Base-by-base conservation (phyloP, 1,139 yeast genomes). In the Citeromyces hawaiiensis region DNA sequence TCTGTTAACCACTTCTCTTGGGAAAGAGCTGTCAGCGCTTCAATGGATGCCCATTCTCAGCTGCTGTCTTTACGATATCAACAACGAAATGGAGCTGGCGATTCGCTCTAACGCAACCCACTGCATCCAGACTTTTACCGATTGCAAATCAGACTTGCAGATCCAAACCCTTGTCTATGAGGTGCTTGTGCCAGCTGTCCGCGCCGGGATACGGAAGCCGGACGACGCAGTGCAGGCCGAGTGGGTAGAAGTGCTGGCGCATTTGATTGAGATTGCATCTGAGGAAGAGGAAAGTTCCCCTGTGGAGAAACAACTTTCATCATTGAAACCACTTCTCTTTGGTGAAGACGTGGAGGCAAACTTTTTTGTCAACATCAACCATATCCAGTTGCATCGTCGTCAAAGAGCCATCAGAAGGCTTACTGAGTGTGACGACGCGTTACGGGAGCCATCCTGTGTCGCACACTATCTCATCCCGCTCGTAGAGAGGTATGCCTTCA, bases 11-110 rank as follows among this genome's bases (percentile, higher is more conserved):
- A 94, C 85, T 45, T 56, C 54, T 0, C 49, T 61, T 3, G 83
- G 69, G 52, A 13, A 40, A 1, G 45, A 55, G 0, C 58, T 83
- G 11, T 54, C 70, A 0, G 62, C 74, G 1, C 44, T 57, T 3
- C 87, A 86, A 50, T 93, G 98, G 98, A 51, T 72, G 7, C 96
- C 96, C 2, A 52, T 93, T 3, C 45, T 91, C 32, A 71, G 80
- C 54, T 72, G 78, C 44, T 68, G 76, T 44, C 64, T 91, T 36
- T 87, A 63, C 52, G 83, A 73, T 54, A 71, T 91, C 43, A 77
- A 77, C 44, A 94, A 86, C 51, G 79, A 76, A 31, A 79, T 75
- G 17, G 99, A 91, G 55, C 65, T 83, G 43, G 81, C 95, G 0
- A 63, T 91, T 40, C 70, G 97, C 56, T 72, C 85, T 1, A 86